Percentiles rank a stretch among this genome's conserved stretches.
Conservation (phyloP, 2,329 filamentous ascomycete genomes). For the Pseudogymnoascus sp. region DNA sequence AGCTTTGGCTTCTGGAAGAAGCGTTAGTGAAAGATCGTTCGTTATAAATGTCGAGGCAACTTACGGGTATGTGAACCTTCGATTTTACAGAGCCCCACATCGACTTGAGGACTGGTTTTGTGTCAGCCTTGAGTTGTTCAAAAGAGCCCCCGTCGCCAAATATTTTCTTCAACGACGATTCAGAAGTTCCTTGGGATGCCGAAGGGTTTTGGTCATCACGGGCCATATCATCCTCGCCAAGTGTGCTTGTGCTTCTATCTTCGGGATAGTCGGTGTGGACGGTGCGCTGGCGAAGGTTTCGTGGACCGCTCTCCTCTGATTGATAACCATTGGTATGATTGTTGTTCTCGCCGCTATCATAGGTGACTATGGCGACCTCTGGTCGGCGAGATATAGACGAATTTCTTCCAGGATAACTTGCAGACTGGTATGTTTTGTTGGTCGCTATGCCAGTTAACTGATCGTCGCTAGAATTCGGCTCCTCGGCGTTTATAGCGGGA, state of each 20-base stretch:
- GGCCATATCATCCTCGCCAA: neutral
- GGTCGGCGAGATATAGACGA: constrained; percentile 1
- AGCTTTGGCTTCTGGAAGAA: neutral
- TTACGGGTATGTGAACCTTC: constrained; percentile 6
- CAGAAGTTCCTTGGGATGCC: neutral
- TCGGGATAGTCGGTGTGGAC: neutral
- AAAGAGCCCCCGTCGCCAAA: neutral
- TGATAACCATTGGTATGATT: neutral
- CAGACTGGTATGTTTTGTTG: neutral
- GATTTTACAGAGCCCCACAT: constrained; percentile 2
- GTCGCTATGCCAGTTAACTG: neutral
- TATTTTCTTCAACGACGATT: neutral
- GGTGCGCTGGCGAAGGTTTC: neutral
- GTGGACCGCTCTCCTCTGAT: neutral
- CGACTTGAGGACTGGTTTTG: constrained; percentile 1
- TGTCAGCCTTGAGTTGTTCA: neutral
- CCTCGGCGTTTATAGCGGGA: neutral
- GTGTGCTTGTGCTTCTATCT: neutral
- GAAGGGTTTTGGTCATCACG: neutral
- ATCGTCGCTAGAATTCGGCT: neutral
- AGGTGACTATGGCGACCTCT: neutral
- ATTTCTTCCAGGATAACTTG: neutral
- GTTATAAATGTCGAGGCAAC: neutral
- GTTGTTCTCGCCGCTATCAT: neutral
- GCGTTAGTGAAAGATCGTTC: neutral